Evolutionary conservation across 139 green algal genomes (phyloP).

Genomic region (Closterium sp.): DNA sequence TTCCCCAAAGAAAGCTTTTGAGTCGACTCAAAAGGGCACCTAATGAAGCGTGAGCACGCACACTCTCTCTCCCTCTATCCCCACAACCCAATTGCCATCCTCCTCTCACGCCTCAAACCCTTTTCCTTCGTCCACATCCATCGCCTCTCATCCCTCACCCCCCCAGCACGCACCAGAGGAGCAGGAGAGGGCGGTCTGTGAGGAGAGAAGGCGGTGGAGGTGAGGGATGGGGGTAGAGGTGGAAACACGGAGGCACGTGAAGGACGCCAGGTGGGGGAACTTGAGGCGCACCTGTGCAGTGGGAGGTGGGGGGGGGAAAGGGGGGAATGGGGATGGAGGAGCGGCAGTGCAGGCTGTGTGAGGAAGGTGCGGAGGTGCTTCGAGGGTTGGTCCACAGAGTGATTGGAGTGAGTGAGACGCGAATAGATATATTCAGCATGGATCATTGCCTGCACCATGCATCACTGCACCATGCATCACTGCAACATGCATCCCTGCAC

Average conservation of each 20-base stretch:
- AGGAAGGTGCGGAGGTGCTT: not conserved
- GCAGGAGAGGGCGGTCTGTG: conserved; percentile 5
- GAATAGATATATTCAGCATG: no score
- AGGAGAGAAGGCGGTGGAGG: not conserved
- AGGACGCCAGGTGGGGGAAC: not conserved
- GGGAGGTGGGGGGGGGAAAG: not conserved
- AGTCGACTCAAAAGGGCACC: no score
- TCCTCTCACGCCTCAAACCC: no score
- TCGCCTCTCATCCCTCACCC: not conserved
- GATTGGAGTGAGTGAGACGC: no score
- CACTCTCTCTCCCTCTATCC: no score
- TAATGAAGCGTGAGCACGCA: no score
- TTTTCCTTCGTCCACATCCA: not conserved
- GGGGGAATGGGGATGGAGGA: not conserved
- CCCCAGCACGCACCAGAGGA: not conserved
- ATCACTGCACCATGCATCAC: not conserved
- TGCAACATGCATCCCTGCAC: not conserved
- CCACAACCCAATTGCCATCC: not conserved
- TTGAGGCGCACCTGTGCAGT: not conserved
- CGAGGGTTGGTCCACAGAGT: no score
- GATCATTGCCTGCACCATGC: not conserved
- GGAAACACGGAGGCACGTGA: not conserved
- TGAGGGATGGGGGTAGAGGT: not conserved
- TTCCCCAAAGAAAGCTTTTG: no score
- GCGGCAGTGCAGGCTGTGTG: no score